Base-by-base conservation (phyloP, 2,329 filamentous ascomycete species). In the Exophiala sp. region DNA sequence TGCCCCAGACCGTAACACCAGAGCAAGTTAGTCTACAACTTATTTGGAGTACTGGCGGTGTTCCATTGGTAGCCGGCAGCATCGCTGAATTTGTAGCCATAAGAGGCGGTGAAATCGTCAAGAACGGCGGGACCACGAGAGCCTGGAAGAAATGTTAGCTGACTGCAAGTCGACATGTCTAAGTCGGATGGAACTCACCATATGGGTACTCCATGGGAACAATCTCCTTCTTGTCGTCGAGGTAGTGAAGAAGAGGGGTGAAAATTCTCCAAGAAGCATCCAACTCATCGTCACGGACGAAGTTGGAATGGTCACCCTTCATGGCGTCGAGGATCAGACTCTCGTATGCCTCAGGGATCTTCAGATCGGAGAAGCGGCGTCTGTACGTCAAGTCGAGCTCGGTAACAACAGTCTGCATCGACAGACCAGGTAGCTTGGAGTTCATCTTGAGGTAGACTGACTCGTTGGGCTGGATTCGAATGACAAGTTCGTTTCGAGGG, bases 391-490 rank as follows among this genome's bases (percentile, higher is more conserved):
- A 84, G 70, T 99, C 94, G 57, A 99, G 88, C 78, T 99, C 94
- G 57, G 94, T 99, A 65, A 96, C 89, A 36, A 97, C 94, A 10
- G 94, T 99, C 81, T 99, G 94, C 91, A 97, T 99, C 79, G 91
- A 97, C 67, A 99, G 80, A 66, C 94, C 94, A 16, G 94, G 95
- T 55, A 99, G 81, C 82, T 99, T 99, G 29, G 92, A 97, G 86
- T 99, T 99, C 94, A 99, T 99, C 85, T 99, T 99, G 75, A 97
- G 95, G 78, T 99, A 99, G 64, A 99, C 91, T 71, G 89, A 95
- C 82, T 99, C 94, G 78, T 99, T 99, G 66, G 94, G 94, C 79
- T 99, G 94, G 62, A 99, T 95, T 64, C 94, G 91, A 79, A 99
- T 96, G 67, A 99, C 94, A 63, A 99, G 87, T 78, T 99, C 94